Evolutionary conservation across 352 stramenopile genomes (phyloP), one percentile per base, ranked within the genome.

Genomic region (Pythium dissotocum): DNA sequence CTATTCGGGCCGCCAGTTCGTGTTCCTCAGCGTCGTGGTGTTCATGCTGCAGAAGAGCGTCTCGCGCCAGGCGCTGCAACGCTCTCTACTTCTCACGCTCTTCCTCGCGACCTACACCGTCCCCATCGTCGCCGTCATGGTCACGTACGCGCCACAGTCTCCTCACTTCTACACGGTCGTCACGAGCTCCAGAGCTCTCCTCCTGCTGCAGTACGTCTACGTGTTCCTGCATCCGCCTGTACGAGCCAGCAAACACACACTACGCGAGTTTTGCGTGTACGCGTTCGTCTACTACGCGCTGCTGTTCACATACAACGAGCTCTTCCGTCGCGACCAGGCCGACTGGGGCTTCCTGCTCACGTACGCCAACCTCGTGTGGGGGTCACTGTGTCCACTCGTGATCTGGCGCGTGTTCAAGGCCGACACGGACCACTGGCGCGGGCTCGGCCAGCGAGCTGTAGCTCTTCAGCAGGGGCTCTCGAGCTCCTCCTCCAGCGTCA

Each of bases 391-490:
- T 28, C 87, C 87, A 7, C 67, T 91, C 10, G 76, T 89, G 8
- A 80, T 93, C 60, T 94, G 82, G 84, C 75, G 84, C 61, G 77
- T 93, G 21, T 69, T 94, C 14, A 80, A 78, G n/a, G 85, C 85
- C 2, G 85, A 94, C 55, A 93, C 85, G 9, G 77, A 80, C 46
- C 75, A 93, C 62, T 93, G 85, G 85, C 76, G 85, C 24, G 83
- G 85, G 6, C 58, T 93, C 1, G 80, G 82, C 18, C 66, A 79
- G 53, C 78, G 83, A 26, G 83, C 83, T 0, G 76, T 78, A 6
- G 62, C 72, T 26, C 77, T 91, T 0, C 85, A 93, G 46, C 36
- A 44, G 67, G 48, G 8, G 26, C 28, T n/a, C 7, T 65, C 14
- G 48, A 69, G 36, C 36, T 44, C 36, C 36, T 44, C 36, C 12